Percentiles rank a stretch among this genome's conserved stretches.
These are phyloP conservation scores for Akanthomyces dipterigenus DNA, from an alignment of 2,329 filamentous ascomycete genomes.

Conservation along the genomic window DNA sequence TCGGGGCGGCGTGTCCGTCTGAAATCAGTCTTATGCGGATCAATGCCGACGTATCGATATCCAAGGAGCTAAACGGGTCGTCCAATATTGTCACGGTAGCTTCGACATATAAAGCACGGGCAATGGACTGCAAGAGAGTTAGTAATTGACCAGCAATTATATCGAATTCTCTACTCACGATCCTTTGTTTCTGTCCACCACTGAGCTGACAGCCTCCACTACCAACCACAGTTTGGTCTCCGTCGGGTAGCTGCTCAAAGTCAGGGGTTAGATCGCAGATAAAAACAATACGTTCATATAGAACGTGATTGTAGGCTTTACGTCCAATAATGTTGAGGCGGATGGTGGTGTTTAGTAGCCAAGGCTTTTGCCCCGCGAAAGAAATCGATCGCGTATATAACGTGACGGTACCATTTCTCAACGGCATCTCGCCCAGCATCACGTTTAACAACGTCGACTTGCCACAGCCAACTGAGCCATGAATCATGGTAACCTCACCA, in stretches of 20 bases:
- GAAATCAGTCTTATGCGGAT: not conserved
- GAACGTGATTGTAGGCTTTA: not conserved
- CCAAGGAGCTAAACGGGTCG: conserved; percentile 1
- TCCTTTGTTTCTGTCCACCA: conserved; percentile 4
- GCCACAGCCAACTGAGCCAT: conserved; percentile 3
- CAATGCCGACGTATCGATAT: not conserved
- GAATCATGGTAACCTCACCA: not conserved
- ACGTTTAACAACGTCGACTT: conserved; percentile 4
- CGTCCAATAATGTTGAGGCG: conserved; percentile 31
- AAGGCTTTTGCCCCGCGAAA: conserved; percentile 26
- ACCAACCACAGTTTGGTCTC: conserved; percentile 3
- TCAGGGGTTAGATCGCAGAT: not conserved
- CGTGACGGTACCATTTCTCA: not conserved
- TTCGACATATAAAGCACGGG: not conserved
- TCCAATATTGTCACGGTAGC: not conserved
- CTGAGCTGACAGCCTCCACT: not conserved
- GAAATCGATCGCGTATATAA: conserved; percentile 5
- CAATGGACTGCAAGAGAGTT: not conserved
- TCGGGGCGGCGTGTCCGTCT: not conserved
- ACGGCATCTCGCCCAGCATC: not conserved
- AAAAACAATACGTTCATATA: not conserved
- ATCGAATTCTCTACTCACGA: not conserved
- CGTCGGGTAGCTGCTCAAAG: not conserved
- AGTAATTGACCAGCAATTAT: not conserved
- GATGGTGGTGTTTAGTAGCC: conserved; percentile 36